Percentiles rank a stretch among this genome's conserved stretches.
phyloP scores from a whole-genome alignment of 768 basidiomycete species.

The Hygrocybe coccinea region DNA sequence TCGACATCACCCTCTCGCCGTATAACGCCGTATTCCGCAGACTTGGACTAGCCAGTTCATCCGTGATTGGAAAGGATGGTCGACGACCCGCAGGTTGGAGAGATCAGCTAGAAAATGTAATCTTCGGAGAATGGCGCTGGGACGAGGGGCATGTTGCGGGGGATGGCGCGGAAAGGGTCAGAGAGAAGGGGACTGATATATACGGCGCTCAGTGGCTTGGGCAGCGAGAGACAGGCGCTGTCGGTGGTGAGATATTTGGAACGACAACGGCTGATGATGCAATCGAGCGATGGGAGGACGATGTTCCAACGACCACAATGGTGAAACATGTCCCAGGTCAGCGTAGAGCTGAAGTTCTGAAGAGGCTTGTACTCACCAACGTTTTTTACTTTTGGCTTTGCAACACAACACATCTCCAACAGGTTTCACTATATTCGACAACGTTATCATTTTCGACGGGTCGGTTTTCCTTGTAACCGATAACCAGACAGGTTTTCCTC shows the following conservation, averaged over 20 bases:
- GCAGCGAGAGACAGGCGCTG: slow-evolving; percentile 20
- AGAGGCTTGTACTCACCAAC: not conserved
- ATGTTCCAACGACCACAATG: slow-evolving; percentile 52
- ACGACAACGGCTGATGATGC: slow-evolving; percentile 48
- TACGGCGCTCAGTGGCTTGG: slow-evolving; percentile 45
- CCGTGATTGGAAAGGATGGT: slow-evolving; percentile 41
- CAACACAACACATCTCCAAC: not conserved
- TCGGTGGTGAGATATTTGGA: slow-evolving; percentile 21
- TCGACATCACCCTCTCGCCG: slow-evolving; percentile 54
- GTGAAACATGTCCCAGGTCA: slow-evolving; percentile 64
- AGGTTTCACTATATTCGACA: slow-evolving; percentile 85
- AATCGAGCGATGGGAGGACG: slow-evolving; percentile 49
- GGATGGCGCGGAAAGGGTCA: slow-evolving; percentile 47
- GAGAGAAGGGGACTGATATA: slow-evolving; percentile 24
- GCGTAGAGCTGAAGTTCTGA: slow-evolving; percentile 6
- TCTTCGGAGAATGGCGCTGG: slow-evolving; percentile 70
- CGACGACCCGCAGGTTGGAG: slow-evolving; percentile 48
- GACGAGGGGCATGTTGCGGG: slow-evolving; percentile 55
- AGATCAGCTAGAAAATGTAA: slow-evolving; percentile 54
- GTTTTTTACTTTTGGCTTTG: not conserved
- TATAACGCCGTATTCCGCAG: slow-evolving; percentile 35
- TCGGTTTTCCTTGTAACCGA: slow-evolving; percentile 74
- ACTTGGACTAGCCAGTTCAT: slow-evolving; percentile 38
- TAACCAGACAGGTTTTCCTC: slow-evolving; percentile 55
- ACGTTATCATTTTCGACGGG: slow-evolving; percentile 69